phyloP scores from a whole-genome alignment of 129 eudicot genomes.

The Flaveria sonorensis region DNA sequence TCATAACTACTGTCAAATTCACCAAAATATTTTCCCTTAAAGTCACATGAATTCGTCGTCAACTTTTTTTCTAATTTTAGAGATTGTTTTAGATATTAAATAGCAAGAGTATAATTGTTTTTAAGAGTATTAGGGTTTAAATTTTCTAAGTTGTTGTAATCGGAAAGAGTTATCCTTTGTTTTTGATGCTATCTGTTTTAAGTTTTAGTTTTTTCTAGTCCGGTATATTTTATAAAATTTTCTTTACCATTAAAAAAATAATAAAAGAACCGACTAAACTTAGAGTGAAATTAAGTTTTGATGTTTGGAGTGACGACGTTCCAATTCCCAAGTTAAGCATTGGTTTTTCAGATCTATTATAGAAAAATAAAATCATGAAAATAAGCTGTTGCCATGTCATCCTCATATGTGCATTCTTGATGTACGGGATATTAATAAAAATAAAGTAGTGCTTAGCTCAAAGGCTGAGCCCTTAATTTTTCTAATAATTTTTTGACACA shows the following conservation, averaged over 20 bases:
- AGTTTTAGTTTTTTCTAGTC: too few species aligned
- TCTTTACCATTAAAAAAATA: too few species aligned
- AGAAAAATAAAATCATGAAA: constrained; percentile 33
- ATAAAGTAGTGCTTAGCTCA: constrained; percentile 13
- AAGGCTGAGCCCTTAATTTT: constrained; percentile 18
- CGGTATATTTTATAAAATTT: too few species aligned
- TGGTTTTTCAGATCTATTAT: constrained; percentile 22
- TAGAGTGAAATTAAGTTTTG: background rate
- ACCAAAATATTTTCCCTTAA: background rate
- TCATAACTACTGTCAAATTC: background rate
- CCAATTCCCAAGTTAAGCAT: constrained; percentile 19
- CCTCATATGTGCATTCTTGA: constrained; percentile 30
- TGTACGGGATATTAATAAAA: constrained; percentile 11
- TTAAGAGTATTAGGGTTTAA: too few species aligned
- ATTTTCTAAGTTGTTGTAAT: too few species aligned
- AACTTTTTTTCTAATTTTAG: too few species aligned
- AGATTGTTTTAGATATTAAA: background rate
- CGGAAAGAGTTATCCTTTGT: too few species aligned
- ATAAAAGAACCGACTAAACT: background rate
- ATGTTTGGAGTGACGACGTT: background rate
- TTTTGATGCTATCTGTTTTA: too few species aligned
- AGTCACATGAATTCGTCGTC: background rate
- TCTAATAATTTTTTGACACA: too few species aligned
- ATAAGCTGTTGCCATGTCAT: constrained; percentile 38
- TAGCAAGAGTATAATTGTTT: background rate